A percentile compares a stretch with the other conserved stretches of the same genome.
Evolutionary conservation across 495 filamentous ascomycete species (phyloP).

Genomic region (Penicillium odoratum): DNA sequence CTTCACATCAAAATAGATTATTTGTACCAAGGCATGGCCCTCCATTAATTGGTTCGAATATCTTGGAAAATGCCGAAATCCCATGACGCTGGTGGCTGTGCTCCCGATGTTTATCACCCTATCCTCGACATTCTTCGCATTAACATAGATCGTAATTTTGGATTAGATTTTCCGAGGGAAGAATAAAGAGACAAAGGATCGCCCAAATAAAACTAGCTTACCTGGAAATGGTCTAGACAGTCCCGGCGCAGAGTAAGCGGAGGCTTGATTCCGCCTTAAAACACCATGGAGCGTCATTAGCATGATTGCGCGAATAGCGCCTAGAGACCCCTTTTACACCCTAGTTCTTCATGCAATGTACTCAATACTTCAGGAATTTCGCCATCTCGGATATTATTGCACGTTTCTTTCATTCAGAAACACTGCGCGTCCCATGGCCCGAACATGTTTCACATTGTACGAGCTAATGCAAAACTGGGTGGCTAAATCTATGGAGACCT

Average conservation of each 20-base stretch:
- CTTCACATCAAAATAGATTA: not conserved
- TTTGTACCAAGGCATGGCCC: not conserved
- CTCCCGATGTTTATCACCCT: not conserved
- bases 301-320: not conserved
- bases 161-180: not conserved
- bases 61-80: not conserved
- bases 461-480: not conserved
- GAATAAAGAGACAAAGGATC: not conserved
- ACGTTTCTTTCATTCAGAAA: not conserved
- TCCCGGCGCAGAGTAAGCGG: not conserved
- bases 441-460: not conserved
- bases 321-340: not conserved
- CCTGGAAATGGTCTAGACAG: not conserved
- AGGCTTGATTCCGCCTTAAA: not conserved
- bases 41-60: not conserved
- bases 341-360: not conserved
- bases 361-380: not conserved
- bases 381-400: not conserved
- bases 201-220: not conserved
- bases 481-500: not conserved
- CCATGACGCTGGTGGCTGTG: slow-evolving; percentile 27
- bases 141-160: not conserved
- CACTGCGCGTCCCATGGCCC: not conserved
- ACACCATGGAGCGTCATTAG: not conserved
- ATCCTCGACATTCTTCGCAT: slow-evolving; percentile 17